These are phyloP conservation scores for Diddensiella caesifluorescens DNA, from an alignment of 805 yeast genomes.

Conservation along the genomic window DNA sequence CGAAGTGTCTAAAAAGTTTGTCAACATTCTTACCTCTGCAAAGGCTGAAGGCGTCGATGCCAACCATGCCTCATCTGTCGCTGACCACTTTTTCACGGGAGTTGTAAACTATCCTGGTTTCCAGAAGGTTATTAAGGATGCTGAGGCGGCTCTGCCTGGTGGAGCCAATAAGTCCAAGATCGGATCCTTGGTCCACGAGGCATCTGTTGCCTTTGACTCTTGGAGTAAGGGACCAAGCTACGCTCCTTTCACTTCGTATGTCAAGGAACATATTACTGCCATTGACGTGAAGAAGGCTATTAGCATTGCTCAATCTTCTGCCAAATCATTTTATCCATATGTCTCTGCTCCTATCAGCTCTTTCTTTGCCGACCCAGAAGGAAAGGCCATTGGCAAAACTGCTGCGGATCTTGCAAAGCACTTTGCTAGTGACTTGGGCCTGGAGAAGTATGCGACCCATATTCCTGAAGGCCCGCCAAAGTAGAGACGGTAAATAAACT, in stretches of 20 bases:
- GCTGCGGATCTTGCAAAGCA: slow-evolving; percentile 15
- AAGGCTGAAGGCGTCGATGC: slow-evolving; percentile 15
- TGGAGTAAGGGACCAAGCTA: slow-evolving; percentile 21
- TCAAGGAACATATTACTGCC: slow-evolving; percentile 20
- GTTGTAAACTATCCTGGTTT: slow-evolving; percentile 18
- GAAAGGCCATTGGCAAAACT: slow-evolving; percentile 11
- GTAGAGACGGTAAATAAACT: too few relatives aligned
- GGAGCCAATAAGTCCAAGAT: slow-evolving; percentile 11
- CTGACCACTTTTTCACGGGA: slow-evolving; percentile 17
- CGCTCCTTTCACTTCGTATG: slow-evolving; percentile 19
- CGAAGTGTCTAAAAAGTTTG: slow-evolving; percentile 8
- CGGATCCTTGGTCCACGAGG: slow-evolving; percentile 13
- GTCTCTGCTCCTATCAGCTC: slow-evolving; percentile 12
- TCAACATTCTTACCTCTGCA: slow-evolving; percentile 6
- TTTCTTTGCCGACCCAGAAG: slow-evolving; percentile 16
- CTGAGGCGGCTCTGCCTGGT: slow-evolving; percentile 5
- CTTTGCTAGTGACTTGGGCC: slow-evolving; percentile 20
- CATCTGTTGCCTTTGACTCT: slow-evolving; percentile 15
- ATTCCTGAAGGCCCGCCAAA: slow-evolving; percentile 3
- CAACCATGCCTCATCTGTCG: slow-evolving; percentile 20
- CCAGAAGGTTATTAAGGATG: slow-evolving; percentile 13
- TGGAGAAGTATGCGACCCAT: slow-evolving; percentile 9
- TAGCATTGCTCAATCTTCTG: slow-evolving; percentile 14
- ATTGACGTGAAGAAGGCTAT: slow-evolving; percentile 25
- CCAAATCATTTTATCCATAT: slow-evolving; percentile 8